phyloP scores from a whole-genome alignment of 768 basidiomycete genomes.

The Leucocoprinus sp. region DNA sequence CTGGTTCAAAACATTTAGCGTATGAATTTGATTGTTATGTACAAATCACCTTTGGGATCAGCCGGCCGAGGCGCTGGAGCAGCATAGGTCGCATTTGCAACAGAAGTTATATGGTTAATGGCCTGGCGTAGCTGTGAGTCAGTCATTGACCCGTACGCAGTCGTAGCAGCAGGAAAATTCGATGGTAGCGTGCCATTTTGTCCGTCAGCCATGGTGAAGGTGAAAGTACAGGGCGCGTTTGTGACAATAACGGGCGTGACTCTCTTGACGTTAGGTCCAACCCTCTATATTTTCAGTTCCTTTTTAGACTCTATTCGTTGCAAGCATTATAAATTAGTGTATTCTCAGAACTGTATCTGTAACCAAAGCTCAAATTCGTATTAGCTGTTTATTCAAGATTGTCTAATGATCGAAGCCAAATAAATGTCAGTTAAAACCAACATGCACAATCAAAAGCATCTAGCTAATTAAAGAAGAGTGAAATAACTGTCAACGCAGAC shows the following conservation, averaged over 20 bases:
- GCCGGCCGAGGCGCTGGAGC: conserved; percentile 31
- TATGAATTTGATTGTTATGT: too few relatives aligned
- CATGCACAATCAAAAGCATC: neutral
- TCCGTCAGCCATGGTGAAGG: neutral
- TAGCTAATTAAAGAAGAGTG: neutral
- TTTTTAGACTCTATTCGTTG: too few relatives aligned
- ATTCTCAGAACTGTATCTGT: too few relatives aligned
- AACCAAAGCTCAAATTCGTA: neutral
- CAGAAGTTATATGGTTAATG: conserved; percentile 41
- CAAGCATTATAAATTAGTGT: too few relatives aligned
- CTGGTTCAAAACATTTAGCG: conserved; percentile 9
- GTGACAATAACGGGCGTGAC: conserved; percentile 1
- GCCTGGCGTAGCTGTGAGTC: conserved; percentile 60
- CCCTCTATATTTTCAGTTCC: too few relatives aligned
- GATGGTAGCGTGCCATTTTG: conserved; percentile 20
- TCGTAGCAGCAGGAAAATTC: conserved; percentile 11
- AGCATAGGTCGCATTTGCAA: conserved; percentile 31
- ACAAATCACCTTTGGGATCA: conserved; percentile 28
- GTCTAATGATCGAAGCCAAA: too few relatives aligned
- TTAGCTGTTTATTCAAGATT: neutral
- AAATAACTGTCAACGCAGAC: conserved; percentile 7
- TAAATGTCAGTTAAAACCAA: too few relatives aligned
- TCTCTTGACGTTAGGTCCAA: too few relatives aligned
- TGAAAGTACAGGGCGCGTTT: neutral
- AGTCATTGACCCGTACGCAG: conserved; percentile 34